These are phyloP conservation scores for Macaranga tanarius DNA, from an alignment of 441 rosid species.

Conservation along the genomic window DNA sequence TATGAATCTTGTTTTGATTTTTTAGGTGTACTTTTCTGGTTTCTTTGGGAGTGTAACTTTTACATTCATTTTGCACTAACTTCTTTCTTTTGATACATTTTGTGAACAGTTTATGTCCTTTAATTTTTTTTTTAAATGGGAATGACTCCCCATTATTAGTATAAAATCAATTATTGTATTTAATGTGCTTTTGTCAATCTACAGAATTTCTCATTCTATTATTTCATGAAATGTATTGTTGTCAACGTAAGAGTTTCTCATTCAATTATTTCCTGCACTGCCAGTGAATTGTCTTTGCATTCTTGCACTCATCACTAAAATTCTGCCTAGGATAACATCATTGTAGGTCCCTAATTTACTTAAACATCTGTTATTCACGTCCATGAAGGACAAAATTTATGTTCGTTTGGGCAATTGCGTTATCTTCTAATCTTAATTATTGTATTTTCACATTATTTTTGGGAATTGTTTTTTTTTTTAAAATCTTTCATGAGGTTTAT, in stretches of 20 bases:
- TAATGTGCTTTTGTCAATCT: conserved; percentile 2
- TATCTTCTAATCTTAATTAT: not conserved
- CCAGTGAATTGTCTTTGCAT: no score
- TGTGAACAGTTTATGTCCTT: not conserved
- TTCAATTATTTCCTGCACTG: not conserved
- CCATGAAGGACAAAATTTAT: conserved; percentile 12
- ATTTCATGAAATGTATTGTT: not conserved
- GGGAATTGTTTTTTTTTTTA: conserved; percentile 19
- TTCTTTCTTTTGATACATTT: not conserved
- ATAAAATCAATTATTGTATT: not conserved
- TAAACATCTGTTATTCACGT: not conserved
- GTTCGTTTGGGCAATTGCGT: conserved; percentile 17
- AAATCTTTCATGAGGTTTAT: conserved; percentile 20
- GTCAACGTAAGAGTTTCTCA: no score
- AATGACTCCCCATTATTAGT: not conserved
- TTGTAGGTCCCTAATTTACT: not conserved
- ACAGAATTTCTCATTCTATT: not conserved
- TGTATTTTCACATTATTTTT: conserved; percentile 16
- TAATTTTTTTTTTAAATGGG: not conserved
- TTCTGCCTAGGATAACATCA: not conserved
- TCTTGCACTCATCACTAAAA: not conserved
- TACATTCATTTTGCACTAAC: not conserved
- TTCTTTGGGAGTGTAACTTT: not conserved
- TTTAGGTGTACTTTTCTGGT: not conserved
- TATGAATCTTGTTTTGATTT: not conserved